Base-by-base conservation (phyloP, 768 basidiomycete genomes). In the Boletus pseudo-olivaceus region DNA sequence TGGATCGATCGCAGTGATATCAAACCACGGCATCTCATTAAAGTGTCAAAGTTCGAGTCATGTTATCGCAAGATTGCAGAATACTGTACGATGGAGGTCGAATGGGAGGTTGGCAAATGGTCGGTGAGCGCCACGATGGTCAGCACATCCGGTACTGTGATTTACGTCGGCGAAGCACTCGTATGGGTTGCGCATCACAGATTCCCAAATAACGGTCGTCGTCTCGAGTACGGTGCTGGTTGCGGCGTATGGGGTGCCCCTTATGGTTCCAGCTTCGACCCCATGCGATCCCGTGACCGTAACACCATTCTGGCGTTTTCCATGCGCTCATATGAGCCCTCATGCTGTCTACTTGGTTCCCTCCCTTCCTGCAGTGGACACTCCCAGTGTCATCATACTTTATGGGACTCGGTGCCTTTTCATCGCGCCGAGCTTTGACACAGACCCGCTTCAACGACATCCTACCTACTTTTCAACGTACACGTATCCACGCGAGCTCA, bases 401-500 rank as follows among this genome's bases (percentile, higher is more conserved):
- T 55, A 59, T 19, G n/a, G 43, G 26, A 40, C 49, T 26, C 49
- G 54, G 14, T 55, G 44, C 41, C 54, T 59, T n/a, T 47, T 59
- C 37, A 29, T 61, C 17, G 17, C 46, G 1, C 45, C 32, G 15
- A 47, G 30, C 45, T 47, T 47, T 17, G 45, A 47, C n/a, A 23
- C 45, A 6, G 45, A 47, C 6, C 45, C 20, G 2, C 33, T 34
- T 10, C 20, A 47, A 10, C 33, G 6, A 47, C 57, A 59, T 32
- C 60, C 60, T n/a, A 59, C 53, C 9, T 59, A 55, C 39, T 47
- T 59, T 47, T 51, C 47, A 17, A 61, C 57, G 9, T 56, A 53
- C n/a, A 55, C 35, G 5, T 51, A 35, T 26, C 54, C 54, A 11
- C 46, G 33, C 15, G 20, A 34, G 15, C 46, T 47, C 46, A 34